Base-by-base conservation (phyloP, 768 basidiomycete genomes). In the Amanita molliuscula region DNA sequence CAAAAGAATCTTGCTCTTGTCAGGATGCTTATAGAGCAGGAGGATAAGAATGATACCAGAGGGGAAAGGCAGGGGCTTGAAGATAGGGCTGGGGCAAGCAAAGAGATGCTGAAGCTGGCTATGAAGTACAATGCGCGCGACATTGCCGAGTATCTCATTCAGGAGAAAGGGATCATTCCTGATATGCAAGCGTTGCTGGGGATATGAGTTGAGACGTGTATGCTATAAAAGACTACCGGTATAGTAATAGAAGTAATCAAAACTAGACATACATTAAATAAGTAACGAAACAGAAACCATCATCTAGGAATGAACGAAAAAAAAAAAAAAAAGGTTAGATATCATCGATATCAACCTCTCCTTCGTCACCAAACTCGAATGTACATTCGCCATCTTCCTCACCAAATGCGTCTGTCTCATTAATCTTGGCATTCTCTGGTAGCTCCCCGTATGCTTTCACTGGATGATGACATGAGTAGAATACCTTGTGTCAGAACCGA, bases 361-460 rank as follows among this genome's bases (percentile, higher is more conserved):
- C 88, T 60, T 88, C 88, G 59, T 90, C 88, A 34, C 85, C 88
- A 61, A 91, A 92, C 69, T 92, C 89, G 72, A 90, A 91, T 18
- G 79, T 84, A 61, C 86, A 89, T 57, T 91, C 89, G 53, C 84
- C 88, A 51, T 88, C 89, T 57, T 92, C 91, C 61, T 90, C 89
- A 57, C 88, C 89, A 64, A 90, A 91, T 36, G 80, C 83, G 59
- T 94, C 94, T 29, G 91, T 95, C 73, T 97, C 95, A 71, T 94
- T 93, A 73, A 95, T 91, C 73, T 92, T 92, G 62, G 92, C 90
- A 58, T 88, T 89, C 68, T 92, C 89, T 18, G 96, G 95, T 28
- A 98, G 78, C 65, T 99, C 96, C 47, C 96, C 96, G 62, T 98
- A 98, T 15, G 91, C 92, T 79, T 97, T 95, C 64, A 97, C 84